Base-by-base conservation (phyloP, 768 basidiomycete genomes). In the Trametes sanguinea region DNA sequence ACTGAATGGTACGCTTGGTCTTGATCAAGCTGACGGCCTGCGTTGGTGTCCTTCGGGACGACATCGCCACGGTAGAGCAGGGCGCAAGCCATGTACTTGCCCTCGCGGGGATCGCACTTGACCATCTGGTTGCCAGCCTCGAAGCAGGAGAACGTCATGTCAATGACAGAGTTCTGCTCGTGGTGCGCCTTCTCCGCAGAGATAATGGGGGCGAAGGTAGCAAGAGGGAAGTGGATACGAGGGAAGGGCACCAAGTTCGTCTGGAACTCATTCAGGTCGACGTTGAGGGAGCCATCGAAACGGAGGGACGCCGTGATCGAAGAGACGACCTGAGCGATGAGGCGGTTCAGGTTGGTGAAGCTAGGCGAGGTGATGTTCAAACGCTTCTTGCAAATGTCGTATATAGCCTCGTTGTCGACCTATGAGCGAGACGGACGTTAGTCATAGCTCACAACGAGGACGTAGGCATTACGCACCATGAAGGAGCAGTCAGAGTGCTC, bases 401-500 rank as follows among this genome's bases (percentile, higher is more conserved):
- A 86, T 67, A 86, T 85, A 45, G 83, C 85, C 75, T 87, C 85
- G 74, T 87, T 87, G 71, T 87, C 85, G 32, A 77, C 74, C 73
- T 74, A 50, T 11, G n/a, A 1, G 32, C 45, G 11, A 35, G 3
- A 17, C 8, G 39, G 13, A 54, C 16, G 22, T 30, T 35, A 42
- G 27, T 45, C 13, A 47, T 33, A 60, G 44, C 22, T 13, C 42
- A 14, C 14, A 43, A 35, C 37, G 7, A 51, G 44, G 6, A 27
- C 11, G 1, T 29, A 13, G 10, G 27, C 2, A 1, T 16, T 10
- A 57, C 55, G 53, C 65, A 90, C 97, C 96, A 99, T 98, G 84
- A 99, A 99, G 40, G 97, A 98, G 77, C 97, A 99, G 80, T 99
- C 97, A n/a, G 97, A 97, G 79, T 99, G 97, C 77, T 98, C 97